Percentiles rank a stretch among this genome's conserved stretches.
phyloP scores from a whole-genome alignment of 2,329 filamentous ascomycete genomes.

The Hymenoscyphus repandus region DNA sequence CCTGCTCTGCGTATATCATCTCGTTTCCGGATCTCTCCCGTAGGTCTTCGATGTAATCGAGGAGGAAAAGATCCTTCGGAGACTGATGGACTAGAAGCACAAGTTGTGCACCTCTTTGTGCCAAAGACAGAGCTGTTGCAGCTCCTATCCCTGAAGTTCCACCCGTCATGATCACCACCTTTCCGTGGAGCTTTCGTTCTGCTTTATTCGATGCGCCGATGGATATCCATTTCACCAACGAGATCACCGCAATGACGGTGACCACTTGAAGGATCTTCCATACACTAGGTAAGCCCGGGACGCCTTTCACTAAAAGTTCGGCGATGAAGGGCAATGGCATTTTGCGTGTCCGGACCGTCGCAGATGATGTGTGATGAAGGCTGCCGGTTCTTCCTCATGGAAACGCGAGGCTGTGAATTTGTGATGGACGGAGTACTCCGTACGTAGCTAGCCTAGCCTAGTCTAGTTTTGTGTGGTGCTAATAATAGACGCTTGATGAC shows the following conservation, averaged over 20 bases:
- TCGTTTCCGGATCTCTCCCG: slow-evolving; percentile 72
- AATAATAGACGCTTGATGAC: neutral
- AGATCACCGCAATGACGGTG: slow-evolving; percentile 45
- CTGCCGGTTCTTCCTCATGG: neutral
- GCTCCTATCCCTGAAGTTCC: slow-evolving; percentile 92
- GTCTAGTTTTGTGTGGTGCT: neutral
- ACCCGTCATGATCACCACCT: slow-evolving; percentile 88
- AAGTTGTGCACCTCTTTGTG: slow-evolving; percentile 79
- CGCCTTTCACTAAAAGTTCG: slow-evolving; percentile 19
- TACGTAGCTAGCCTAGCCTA: neutral
- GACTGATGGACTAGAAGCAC: slow-evolving; percentile 81
- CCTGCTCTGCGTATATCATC: slow-evolving; percentile 91
- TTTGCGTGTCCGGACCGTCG: neutral
- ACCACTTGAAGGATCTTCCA: slow-evolving; percentile 49
- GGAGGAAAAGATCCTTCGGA: slow-evolving; percentile 78
- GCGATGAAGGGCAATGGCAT: slow-evolving; percentile 31
- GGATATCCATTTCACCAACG: slow-evolving; percentile 68
- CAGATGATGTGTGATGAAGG: neutral
- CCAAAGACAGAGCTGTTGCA: slow-evolving; percentile 67
- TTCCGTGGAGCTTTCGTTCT: slow-evolving; percentile 85
- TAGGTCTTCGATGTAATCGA: slow-evolving; percentile 88
- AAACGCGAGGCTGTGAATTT: neutral
- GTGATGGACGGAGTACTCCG: neutral
- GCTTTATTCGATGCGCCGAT: slow-evolving; percentile 68
- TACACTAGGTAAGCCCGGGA: slow-evolving; percentile 20